phyloP scores from a whole-genome alignment of 768 basidiomycete genomes.

The Polyporus arcularius region DNA sequence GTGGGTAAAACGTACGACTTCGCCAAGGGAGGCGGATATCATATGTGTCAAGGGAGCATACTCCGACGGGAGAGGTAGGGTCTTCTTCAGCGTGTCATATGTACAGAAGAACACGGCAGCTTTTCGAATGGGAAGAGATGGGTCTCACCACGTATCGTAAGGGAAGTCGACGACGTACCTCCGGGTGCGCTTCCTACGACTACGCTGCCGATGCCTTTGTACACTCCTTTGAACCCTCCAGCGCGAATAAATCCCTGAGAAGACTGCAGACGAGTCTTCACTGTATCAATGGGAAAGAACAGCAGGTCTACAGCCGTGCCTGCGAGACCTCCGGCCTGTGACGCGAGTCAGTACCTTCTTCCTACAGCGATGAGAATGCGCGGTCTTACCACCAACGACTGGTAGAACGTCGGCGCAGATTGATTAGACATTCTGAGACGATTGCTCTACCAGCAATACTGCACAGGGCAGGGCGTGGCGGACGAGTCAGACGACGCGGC shows the following conservation, averaged over 20 bases:
- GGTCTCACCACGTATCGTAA: slow-evolving; percentile 1
- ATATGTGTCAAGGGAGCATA: slow-evolving; percentile 69
- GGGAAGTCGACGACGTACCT: slow-evolving; percentile 48
- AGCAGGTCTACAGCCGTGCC: slow-evolving; percentile 93
- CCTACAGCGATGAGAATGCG: not conserved
- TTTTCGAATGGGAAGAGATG: slow-evolving; percentile 32
- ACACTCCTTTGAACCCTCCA: slow-evolving; percentile 89
- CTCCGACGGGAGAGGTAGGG: slow-evolving; percentile 60
- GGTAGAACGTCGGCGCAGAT: slow-evolving; percentile 28
- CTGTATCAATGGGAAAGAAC: slow-evolving; percentile 95
- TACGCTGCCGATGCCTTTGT: slow-evolving; percentile 93
- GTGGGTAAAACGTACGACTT: slow-evolving; percentile 44
- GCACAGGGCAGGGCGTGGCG: not conserved
- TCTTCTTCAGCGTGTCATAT: slow-evolving; percentile 85
- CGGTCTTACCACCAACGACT: slow-evolving; percentile 34
- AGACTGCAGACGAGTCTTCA: slow-evolving; percentile 95
- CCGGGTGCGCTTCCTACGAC: slow-evolving; percentile 95
- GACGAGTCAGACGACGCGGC: too few species aligned
- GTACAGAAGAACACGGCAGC: slow-evolving; percentile 95
- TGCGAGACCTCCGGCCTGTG: slow-evolving; percentile 84
- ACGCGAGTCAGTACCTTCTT: not conserved
- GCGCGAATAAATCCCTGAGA: slow-evolving; percentile 80
- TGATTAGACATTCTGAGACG: slow-evolving; percentile 11
- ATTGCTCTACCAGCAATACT: not conserved
- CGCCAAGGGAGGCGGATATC: slow-evolving; percentile 50